phyloP scores from a whole-genome alignment of 192 early-diverging fungal genomes.

The Backusella parvicylindrica region DNA sequence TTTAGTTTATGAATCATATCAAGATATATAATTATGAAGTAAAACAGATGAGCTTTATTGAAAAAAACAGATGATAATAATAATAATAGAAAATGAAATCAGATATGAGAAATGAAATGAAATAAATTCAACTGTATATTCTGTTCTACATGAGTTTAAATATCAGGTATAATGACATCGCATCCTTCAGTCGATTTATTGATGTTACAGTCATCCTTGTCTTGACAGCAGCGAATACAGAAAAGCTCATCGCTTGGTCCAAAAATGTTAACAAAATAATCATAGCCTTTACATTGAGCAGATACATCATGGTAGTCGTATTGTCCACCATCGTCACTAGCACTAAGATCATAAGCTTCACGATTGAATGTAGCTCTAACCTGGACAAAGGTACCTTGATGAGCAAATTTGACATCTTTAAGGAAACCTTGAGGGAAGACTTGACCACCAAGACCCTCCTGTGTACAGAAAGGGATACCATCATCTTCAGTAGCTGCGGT shows the following conservation, averaged over 20 bases:
- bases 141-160: constrained; percentile 19
- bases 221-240: constrained; percentile 41
- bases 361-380: constrained; percentile 42
- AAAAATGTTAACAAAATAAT: constrained; percentile 43
- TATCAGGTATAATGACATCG: not conserved
- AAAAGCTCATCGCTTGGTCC: constrained; percentile 41
- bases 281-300: constrained; percentile 40
- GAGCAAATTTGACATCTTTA: constrained; percentile 26
- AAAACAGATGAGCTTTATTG: not conserved
- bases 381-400: constrained; percentile 37
- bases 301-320: constrained; percentile 38
- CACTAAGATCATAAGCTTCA: constrained; percentile 27
- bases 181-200: not conserved
- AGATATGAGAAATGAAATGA: not conserved
- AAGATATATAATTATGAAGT: not conserved
- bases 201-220: not conserved
- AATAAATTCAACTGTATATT: not conserved
- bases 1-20: not conserved
- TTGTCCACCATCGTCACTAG: constrained; percentile 43
- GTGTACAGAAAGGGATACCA: constrained; percentile 48
- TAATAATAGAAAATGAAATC: not conserved
- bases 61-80: not conserved
- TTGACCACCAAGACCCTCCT: constrained; percentile 29
- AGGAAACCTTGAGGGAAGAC: constrained; percentile 47
- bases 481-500: constrained; percentile 40